Conservation (phyloP, 768 basidiomycete genomes). For the Nidula microcarpa region DNA sequence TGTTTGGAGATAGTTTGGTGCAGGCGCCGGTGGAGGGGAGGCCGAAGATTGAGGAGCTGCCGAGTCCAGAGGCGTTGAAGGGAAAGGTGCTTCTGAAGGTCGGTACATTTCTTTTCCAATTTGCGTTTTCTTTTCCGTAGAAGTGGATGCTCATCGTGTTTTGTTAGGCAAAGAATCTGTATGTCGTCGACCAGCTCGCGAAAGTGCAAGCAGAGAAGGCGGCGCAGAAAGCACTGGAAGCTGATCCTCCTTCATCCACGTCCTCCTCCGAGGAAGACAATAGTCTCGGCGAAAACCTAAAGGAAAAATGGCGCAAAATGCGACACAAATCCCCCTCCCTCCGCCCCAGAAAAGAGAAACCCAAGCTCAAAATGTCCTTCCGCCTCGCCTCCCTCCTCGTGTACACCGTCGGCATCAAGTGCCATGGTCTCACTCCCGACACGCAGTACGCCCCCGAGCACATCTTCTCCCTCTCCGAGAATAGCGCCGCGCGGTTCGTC, state of each 20-base stretch:
- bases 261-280: slow-evolving; percentile 14
- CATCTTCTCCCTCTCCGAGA: slow-evolving; percentile 92
- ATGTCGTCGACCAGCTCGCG: slow-evolving; percentile 52
- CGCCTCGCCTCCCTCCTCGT: slow-evolving; percentile 74
- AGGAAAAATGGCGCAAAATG: slow-evolving; percentile 19
- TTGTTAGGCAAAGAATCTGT: slow-evolving; percentile 69
- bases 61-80: slow-evolving; percentile 83
- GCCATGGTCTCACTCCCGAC: slow-evolving; percentile 84
- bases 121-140: neutral
- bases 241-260: slow-evolving; percentile 16
- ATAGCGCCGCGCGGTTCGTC: slow-evolving; percentile 70
- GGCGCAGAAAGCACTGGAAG: slow-evolving; percentile 18
- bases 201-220: slow-evolving; percentile 41
- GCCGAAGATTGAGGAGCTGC: slow-evolving; percentile 50
- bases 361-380: slow-evolving; percentile 69
- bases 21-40: slow-evolving; percentile 38
- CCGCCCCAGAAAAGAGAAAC: slow-evolving; percentile 11
- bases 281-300: slow-evolving; percentile 10
- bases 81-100: slow-evolving; percentile 84
- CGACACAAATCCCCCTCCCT: slow-evolving; percentile 1
- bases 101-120: slow-evolving; percentile 8
- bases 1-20: slow-evolving; percentile 43
- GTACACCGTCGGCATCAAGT: slow-evolving; percentile 95
- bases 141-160: neutral
- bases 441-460: slow-evolving; percentile 84